Conservation (phyloP, 169 alveolate genomes). For the Plasmodium ovale region DNA sequence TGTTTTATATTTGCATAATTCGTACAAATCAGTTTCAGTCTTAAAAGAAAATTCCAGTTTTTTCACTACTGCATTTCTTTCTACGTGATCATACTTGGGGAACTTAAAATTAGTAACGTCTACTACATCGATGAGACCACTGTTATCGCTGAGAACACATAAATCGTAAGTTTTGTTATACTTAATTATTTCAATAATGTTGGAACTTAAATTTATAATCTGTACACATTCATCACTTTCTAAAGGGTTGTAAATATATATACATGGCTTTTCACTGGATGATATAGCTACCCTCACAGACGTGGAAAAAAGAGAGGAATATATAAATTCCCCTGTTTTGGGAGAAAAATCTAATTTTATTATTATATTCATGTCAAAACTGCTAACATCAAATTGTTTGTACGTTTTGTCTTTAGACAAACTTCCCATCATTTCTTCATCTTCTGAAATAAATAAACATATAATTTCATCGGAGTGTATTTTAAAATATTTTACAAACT, state of each 20-base stretch:
- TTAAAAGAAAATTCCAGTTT: constrained; percentile 78
- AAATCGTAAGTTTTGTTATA: constrained; percentile 79
- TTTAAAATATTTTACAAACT: constrained; percentile 96
- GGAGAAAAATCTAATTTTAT: constrained; percentile 74
- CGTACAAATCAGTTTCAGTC: constrained; percentile 93
- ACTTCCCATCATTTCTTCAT: constrained; percentile 87
- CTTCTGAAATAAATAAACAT: constrained; percentile 84
- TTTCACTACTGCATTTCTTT: constrained; percentile 66
- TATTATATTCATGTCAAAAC: constrained; percentile 84
- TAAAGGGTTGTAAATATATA: constrained; percentile 49
- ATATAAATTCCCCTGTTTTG: constrained; percentile 40
- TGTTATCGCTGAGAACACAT: constrained; percentile 84
- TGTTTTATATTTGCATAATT: constrained; percentile 87
- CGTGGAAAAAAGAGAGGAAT: constrained; percentile 24
- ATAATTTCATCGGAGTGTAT: constrained; percentile 93
- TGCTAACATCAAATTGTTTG: constrained; percentile 85
- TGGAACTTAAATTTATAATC: constrained; percentile 24
- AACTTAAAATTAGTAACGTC: constrained; percentile 85
- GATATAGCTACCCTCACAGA: constrained; percentile 65
- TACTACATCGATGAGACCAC: constrained; percentile 89
- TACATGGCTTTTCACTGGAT: constrained; percentile 40
- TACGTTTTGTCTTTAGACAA: constrained; percentile 88
- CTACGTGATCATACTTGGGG: constrained; percentile 74
- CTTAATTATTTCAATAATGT: constrained; percentile 79
- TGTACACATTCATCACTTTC: constrained; percentile 59